A percentile compares a stretch with the other conserved stretches of the same genome.
These are phyloP conservation scores for Malassezia nana DNA, from an alignment of 1,284 basidiomycete species.

Conservation along the genomic window DNA sequence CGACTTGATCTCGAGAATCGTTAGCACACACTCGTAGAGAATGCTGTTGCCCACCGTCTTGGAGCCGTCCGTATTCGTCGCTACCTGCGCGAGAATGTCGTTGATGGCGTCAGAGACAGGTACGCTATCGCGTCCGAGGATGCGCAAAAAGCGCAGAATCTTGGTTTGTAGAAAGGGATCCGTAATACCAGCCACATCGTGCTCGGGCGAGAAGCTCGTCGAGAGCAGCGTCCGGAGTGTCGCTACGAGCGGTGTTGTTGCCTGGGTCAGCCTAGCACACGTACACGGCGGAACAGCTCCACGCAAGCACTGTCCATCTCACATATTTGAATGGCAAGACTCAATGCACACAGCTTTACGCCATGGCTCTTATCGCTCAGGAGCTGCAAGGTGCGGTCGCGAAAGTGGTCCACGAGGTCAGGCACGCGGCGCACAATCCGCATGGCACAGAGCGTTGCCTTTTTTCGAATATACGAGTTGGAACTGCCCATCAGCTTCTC, in stretches of 20 bases:
- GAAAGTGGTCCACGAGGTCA: slow-evolving; percentile 88
- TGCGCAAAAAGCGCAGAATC: slow-evolving; percentile 78
- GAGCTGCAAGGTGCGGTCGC: slow-evolving; percentile 74
- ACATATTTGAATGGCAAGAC: slow-evolving; percentile 91
- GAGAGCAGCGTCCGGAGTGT: slow-evolving; percentile 91
- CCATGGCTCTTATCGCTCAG: slow-evolving; percentile 95
- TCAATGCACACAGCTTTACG: slow-evolving; percentile 83
- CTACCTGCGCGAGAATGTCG: slow-evolving; percentile 95
- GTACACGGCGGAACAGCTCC: slow-evolving; percentile 62
- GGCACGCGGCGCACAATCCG: slow-evolving; percentile 93
- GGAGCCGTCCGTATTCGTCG: slow-evolving; percentile 92
- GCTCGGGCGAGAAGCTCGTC: slow-evolving; percentile 95
- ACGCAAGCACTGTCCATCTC: slow-evolving; percentile 64
- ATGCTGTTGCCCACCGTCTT: slow-evolving; percentile 99
- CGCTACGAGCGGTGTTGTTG: slow-evolving; percentile 71
- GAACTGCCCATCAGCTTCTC: slow-evolving; percentile 93
- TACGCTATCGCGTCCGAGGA: slow-evolving; percentile 74
- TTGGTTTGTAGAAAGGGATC: slow-evolving; percentile 98
- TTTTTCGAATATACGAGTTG: slow-evolving; percentile 98
- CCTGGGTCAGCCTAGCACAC: slow-evolving; percentile 52
- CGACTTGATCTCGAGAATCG: slow-evolving; percentile 95
- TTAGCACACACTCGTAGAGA: slow-evolving; percentile 92
- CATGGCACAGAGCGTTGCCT: slow-evolving; percentile 94
- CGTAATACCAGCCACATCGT: slow-evolving; percentile 97
- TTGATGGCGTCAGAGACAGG: slow-evolving; percentile 91